Evolutionary conservation across 306 rosid species (phyloP), one percentile per base, ranked within the genome.

Genomic region (Quercus wislizeni): DNA sequence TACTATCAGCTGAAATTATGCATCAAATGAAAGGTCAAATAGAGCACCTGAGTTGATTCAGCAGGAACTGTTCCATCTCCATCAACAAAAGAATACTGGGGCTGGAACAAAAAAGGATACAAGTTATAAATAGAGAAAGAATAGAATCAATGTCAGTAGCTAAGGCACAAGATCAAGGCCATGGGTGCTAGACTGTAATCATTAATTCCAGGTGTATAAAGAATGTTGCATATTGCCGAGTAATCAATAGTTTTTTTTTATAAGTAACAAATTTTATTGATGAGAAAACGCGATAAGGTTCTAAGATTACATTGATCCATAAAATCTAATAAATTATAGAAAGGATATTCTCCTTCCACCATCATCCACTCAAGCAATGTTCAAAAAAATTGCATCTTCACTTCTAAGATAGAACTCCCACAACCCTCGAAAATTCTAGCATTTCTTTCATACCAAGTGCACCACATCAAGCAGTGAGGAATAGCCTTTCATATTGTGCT

Each of bases 21-120:
- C 69, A 61, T 74, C 62, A 71, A 30, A 79, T 58, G 64, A 89
- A 70, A 56, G 80, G 58, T 76, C 55, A 74, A 79, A 84, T 63
- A 78, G 58, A 54, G 81, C 74, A 94, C 97, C 98, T 82, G 88
- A 79, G 90, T 90, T 74, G 98, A 94, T 86, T 94, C 98, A 65
- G 92, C 67, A 49, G 97, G 97, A 90, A 94, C 98, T 51, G 98
- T 85, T 82, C 92, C 98, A 76, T 94, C 98, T 78, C 97, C 98
- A 55, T 91, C 89, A 31, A 94, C 97, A 63, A 86, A 91, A 23
- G 93, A 88, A 84, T 92, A 94, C 83, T 74, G 82, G 27, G 98
- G 97, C 97, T 94, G 94, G 55, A 85, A 75, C 69, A 84, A 10
- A 77, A 17, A 74, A 74, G 57, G 18, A 59, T 65, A 38, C 54